Percentiles rank a stretch among this genome's conserved stretches.
These are phyloP conservation scores for Cucumis melo DNA, from an alignment of 306 rosid species.

Conservation along the genomic window DNA sequence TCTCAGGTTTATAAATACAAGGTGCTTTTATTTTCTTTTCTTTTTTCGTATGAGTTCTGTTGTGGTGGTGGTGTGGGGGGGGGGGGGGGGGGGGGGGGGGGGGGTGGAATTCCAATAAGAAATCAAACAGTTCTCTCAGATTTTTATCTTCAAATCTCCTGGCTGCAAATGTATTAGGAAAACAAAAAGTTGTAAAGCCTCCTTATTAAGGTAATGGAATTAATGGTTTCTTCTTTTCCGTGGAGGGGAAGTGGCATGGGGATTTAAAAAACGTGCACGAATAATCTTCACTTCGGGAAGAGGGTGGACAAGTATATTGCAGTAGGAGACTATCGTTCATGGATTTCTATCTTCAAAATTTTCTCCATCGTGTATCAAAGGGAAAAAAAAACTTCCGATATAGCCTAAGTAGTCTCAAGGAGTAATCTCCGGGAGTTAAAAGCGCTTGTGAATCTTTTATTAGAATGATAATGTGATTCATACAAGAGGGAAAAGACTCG, in stretches of 20 bases:
- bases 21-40: not conserved
- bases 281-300: not conserved
- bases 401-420: too few relatives aligned
- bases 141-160: not conserved
- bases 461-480: too few relatives aligned
- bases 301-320: not conserved
- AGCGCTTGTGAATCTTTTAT: too few relatives aligned
- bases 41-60: not conserved
- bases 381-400: not conserved
- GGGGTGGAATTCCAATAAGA: not conserved
- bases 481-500: too few relatives aligned
- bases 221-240: not conserved
- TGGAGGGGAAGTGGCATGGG: not conserved
- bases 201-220: not conserved
- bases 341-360: not conserved
- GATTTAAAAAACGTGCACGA: not conserved
- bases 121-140: not conserved
- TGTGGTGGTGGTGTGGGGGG: not conserved
- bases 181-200: not conserved
- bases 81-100: not conserved
- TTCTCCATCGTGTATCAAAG: not conserved
- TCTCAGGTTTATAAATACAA: not conserved
- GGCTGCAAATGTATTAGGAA: not conserved
- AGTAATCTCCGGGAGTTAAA: too few relatives aligned
- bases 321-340: not conserved